Evolutionary conservation across 768 basidiomycete species (phyloP).

Genomic region (Lactarius tabidus): DNA sequence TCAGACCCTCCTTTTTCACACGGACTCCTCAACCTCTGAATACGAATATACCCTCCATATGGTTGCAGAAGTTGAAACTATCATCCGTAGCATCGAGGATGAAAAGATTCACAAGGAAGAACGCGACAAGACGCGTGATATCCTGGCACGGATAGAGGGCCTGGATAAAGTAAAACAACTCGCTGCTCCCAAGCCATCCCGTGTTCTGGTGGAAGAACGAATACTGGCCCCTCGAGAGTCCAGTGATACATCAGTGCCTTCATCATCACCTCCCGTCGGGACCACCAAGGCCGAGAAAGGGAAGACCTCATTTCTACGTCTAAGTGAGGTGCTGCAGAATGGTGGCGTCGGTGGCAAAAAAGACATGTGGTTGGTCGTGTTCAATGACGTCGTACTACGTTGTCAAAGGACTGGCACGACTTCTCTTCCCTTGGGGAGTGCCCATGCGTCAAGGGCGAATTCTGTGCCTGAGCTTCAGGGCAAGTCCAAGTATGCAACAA

Average conservation of each 20-base stretch:
- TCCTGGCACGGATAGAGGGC: constrained; percentile 89
- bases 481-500: constrained; percentile 86
- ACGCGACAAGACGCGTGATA: constrained; percentile 90
- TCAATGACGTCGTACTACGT: too few relatives aligned
- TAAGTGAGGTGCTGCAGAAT: constrained; percentile 80
- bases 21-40: constrained; percentile 94
- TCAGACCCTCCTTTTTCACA: too few relatives aligned
- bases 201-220: constrained; percentile 82
- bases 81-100: constrained; percentile 95
- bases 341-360: too few relatives aligned
- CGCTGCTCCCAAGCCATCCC: too few relatives aligned
- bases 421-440: constrained; percentile 68
- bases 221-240: constrained; percentile 37
- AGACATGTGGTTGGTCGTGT: too few relatives aligned
- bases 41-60: constrained; percentile 95
- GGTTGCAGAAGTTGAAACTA: constrained; percentile 97
- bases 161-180: too few relatives aligned
- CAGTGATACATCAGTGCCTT: constrained; percentile 25
- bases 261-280: constrained; percentile 36
- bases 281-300: constrained; percentile 60
- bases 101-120: constrained; percentile 97
- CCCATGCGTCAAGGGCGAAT: constrained; percentile 61
- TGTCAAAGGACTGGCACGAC: constrained; percentile 92
- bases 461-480: too few relatives aligned
- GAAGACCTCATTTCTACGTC: constrained; percentile 84